Evolutionary conservation across 176 grass and related monocot species (phyloP), one percentile per base, ranked within the genome.

Genomic region (Elaeis guineensis): DNA sequence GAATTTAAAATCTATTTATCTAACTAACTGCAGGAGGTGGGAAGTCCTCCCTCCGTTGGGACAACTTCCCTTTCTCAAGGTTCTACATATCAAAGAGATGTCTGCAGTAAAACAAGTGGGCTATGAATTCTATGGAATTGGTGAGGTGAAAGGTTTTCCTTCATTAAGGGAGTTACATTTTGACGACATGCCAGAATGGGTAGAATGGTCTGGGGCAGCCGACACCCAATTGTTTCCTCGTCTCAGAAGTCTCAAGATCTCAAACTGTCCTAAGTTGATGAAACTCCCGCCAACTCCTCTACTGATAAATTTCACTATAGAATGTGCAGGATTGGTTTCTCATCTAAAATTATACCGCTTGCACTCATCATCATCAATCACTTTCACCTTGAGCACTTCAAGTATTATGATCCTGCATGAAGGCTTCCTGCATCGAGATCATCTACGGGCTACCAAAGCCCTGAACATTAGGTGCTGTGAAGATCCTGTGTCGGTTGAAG

Each of bases 1-100:
- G 18, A 49, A 73, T 19, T 51, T 89, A 7, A 77, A 69, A 29
- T 77, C 51, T n/a, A 70, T 89, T 19, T 57, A 73, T 74, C 20
- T 89, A 49, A 80, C 69, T 49, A 89, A 89, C 18, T 89, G 80
- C 23, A 77, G 52, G 21, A 84, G 70, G 50, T 84, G 76, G 85
- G 61, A 74, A 26, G 24, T 55, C 59, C 69, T 89, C 19, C 85
- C 85, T 73, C 85, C 85, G 58, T 70, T 89, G 0, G 85, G 85
- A 15, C 44, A 84, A 11, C 80, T 89, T 77, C 61, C 53, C 0
- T 72, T 15, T 19, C 76, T 90, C 25, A 72, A 82, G 63, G 58
- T 76, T 69, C 53, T 85, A 72, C 78, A 52, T 49, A 24, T 90
- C 60, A 85, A 90, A 65, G 52, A 59, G 21, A 65, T 82, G 60